Evolutionary conservation across 306 rosid species (phyloP).

Genomic region (Hippophae rhamnoides): DNA sequence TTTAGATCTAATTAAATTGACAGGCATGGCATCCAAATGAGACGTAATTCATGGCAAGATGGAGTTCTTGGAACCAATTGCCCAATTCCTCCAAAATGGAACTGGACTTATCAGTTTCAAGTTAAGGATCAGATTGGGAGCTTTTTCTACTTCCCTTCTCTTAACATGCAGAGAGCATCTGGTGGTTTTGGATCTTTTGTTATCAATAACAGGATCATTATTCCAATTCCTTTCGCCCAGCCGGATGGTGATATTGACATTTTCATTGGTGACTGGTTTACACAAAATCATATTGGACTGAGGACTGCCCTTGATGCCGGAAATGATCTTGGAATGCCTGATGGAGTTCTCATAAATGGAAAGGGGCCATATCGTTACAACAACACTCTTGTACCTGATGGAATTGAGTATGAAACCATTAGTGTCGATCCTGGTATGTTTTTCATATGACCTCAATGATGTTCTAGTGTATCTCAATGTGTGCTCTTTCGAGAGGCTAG

Average conservation of each 20-base stretch:
- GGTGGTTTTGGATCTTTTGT: too few species aligned
- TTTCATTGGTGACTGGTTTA: too few species aligned
- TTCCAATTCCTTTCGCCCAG: too few species aligned
- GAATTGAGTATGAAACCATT: constrained; percentile 43
- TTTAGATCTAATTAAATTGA: constrained; percentile 13
- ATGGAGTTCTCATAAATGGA: constrained; percentile 92
- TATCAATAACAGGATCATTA: too few species aligned
- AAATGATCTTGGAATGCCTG: constrained; percentile 66
- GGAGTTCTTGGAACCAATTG: constrained; percentile 88
- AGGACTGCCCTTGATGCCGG: constrained; percentile 55
- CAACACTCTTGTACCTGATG: constrained; percentile 59
- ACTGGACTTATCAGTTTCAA: constrained; percentile 16
- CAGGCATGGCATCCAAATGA: constrained; percentile 83
- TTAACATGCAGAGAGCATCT: too few species aligned
- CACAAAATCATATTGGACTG: constrained; percentile 29
- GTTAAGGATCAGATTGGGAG: too few species aligned
- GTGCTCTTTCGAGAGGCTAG: too few species aligned
- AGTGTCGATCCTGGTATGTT: constrained; percentile 64
- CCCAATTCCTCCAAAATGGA: constrained; percentile 79
- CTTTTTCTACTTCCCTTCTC: constrained; percentile 7
- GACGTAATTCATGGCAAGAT: constrained; percentile 27
- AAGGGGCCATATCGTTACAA: constrained; percentile 87
- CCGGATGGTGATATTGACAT: too few species aligned
- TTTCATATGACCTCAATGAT: not conserved
- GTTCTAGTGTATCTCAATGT: too few species aligned